phyloP scores from a whole-genome alignment of 805 yeast genomes.

The Clavispora asparagi region DNA sequence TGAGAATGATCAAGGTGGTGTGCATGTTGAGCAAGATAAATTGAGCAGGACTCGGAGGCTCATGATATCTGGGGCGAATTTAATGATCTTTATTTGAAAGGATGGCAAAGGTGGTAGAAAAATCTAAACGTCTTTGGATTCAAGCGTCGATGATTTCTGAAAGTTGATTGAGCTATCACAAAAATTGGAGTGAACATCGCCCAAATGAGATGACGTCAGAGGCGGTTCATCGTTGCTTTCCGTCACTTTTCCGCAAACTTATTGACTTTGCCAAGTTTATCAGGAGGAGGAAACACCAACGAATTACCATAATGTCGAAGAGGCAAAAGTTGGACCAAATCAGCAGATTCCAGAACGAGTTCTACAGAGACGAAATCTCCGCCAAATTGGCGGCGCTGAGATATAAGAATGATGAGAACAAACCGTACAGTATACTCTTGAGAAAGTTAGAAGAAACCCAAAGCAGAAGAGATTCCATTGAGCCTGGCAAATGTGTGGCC shows the following conservation, averaged over 20 bases:
- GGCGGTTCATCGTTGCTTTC: neutral
- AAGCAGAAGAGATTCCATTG: constrained; percentile 6
- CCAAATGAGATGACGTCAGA: neutral
- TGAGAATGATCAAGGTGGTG: neutral
- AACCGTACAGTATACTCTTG: constrained; percentile 22
- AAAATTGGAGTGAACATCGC: no score
- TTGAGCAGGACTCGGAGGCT: no score
- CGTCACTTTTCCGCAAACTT: no score
- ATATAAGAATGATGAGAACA: constrained; percentile 26
- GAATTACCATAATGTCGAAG: constrained; percentile 1
- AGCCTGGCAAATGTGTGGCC: constrained; percentile 22
- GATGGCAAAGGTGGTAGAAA: no score
- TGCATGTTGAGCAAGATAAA: neutral
- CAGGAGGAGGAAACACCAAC: no score
- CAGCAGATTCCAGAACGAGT: constrained; percentile 9
- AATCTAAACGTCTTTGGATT: no score
- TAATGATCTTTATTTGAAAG: no score
- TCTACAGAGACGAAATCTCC: constrained; percentile 11
- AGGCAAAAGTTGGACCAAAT: constrained; percentile 13
- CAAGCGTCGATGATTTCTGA: no score
- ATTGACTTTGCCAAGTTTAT: no score
- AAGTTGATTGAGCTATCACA: no score
- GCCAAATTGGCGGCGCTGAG: constrained; percentile 12
- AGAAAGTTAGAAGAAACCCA: constrained; percentile 7
- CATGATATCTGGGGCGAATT: neutral